Evolutionary conservation across 1,284 basidiomycete genomes (phyloP), one percentile per base, ranked within the genome.

Genomic region (Ceratobasidium sp.): DNA sequence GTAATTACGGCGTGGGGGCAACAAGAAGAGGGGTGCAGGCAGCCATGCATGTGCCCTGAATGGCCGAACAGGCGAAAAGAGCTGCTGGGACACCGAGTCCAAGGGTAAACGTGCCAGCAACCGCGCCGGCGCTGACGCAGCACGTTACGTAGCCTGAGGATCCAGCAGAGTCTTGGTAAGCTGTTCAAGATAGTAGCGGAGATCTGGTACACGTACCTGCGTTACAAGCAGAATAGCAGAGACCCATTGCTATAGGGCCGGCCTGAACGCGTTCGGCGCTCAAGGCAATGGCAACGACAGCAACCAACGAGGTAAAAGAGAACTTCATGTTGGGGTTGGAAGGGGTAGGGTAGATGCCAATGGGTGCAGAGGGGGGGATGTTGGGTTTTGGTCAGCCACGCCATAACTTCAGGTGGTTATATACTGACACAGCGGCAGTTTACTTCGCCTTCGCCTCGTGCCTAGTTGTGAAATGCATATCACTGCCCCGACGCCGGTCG

Each of bases 41-140:
- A 29, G 66, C 43, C 66, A 71, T 71, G 54, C 66, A 71, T 31
- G 66, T 24, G 14, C 66, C 66, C 58, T 71, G 66, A 59, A 71
- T n/a, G 14, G 41, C 22, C 4, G 66, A 71, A 41, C 66, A 71
- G 16, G 54, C 41, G 29, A 48, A 5, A 7, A 71, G 27, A 6
- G 66, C 66, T 1, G 54, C 66, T 7, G 66, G 66, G 1, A 59
- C 66, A 58, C 66, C 66, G 19, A 71, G 66, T 5, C 66, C 66
- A 16, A 71, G 54, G 24, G 66, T 71, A 24, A 71, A 71, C 13
- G 66, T 71, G 2, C 66, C 66, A n/a, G 66, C 66, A 22, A 34
- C n/a, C 7, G 29, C 37, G 9, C 66, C 66, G 22, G 66, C 66
- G 14, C 41, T n/a, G 4, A 39, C 27, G 29, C 66, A 71, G 41